phyloP scores from a whole-genome alignment of 2,329 filamentous ascomycete genomes.

The Aspergillus sclerotialis region DNA sequence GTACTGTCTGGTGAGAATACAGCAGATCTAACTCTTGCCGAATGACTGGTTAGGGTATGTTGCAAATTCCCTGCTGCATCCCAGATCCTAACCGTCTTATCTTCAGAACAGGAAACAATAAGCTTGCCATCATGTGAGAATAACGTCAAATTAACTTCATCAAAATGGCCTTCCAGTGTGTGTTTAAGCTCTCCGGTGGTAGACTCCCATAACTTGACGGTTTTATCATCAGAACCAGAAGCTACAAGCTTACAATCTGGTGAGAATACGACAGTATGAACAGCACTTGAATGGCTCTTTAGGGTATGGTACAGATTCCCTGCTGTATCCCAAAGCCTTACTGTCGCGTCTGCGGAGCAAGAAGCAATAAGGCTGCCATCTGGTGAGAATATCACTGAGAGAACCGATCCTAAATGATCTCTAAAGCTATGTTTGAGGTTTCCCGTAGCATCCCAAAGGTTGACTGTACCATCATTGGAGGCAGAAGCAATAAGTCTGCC shows the following conservation, averaged over 20 bases:
- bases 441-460: neutral
- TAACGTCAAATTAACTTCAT: neutral
- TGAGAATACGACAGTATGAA: neutral
- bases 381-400: neutral
- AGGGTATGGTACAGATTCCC: neutral
- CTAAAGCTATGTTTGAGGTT: neutral
- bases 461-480: neutral
- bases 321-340: slow-evolving; percentile 1
- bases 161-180: neutral
- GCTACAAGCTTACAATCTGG: neutral
- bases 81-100: neutral
- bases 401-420: neutral
- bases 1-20: neutral
- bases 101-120: neutral
- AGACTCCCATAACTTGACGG: neutral
- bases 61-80: neutral
- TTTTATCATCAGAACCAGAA: neutral
- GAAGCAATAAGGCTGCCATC: neutral
- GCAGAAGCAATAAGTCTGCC: neutral
- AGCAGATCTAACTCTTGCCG: neutral
- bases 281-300: neutral
- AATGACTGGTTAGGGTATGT: neutral
- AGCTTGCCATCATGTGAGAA: neutral
- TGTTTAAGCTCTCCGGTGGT: neutral
- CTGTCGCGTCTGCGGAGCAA: neutral